Conservation (phyloP, 148 eudicot genomes). For the Silene conica region DNA sequence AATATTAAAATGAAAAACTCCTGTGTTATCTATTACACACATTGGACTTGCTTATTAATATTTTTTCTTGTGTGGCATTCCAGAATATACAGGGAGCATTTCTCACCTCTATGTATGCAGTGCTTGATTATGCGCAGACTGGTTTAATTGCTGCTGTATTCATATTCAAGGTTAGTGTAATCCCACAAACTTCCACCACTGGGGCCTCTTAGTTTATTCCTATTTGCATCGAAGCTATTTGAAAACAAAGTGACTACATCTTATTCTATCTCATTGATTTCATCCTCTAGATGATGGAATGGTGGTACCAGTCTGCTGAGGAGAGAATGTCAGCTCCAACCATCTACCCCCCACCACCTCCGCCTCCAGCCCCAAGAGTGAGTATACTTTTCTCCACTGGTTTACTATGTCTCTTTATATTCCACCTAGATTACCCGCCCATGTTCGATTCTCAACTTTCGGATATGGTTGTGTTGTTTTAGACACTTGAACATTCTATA, state of each 20-base stretch:
- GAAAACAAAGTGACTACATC: neutral
- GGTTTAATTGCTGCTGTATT: slow-evolving; percentile 96
- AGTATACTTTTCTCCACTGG: neutral
- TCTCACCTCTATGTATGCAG: slow-evolving; percentile 75
- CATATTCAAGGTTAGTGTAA: slow-evolving; percentile 70
- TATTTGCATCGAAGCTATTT: neutral
- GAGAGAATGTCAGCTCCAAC: slow-evolving; percentile 99
- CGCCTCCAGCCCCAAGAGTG: slow-evolving; percentile 93
- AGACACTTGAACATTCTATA: no score
- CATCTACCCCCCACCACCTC: slow-evolving; percentile 95
- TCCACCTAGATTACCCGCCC: neutral
- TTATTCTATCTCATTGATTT: neutral
- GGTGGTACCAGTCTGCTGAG: slow-evolving; percentile 99
- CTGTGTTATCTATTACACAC: neutral
- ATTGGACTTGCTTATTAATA: neutral
- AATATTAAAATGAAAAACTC: no score
- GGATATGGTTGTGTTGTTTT: no score
- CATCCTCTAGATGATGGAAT: slow-evolving; percentile 84
- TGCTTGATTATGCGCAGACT: slow-evolving; percentile 95
- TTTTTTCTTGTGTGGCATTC: slow-evolving; percentile 20
- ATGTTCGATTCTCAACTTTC: neutral
- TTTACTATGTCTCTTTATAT: neutral
- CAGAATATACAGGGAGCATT: slow-evolving; percentile 81
- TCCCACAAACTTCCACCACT: neutral
- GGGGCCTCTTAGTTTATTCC: neutral